These are phyloP conservation scores for Chrysoporthe austroafricana DNA, from an alignment of 2,329 filamentous ascomycete genomes.

Conservation along the genomic window DNA sequence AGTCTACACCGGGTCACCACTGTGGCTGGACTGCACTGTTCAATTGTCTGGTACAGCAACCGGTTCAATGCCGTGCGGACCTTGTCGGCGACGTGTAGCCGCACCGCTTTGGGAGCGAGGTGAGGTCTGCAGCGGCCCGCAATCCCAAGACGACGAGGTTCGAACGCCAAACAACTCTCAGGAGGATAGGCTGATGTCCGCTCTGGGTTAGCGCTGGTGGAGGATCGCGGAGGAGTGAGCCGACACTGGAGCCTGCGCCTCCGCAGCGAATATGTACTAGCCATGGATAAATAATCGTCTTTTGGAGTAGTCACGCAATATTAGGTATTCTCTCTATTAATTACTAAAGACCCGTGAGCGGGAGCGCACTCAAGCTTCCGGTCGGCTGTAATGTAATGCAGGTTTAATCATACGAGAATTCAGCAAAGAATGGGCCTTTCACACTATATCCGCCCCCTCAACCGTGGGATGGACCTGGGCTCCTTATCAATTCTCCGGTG, in stretches of 20 bases:
- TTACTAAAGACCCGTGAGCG: no score
- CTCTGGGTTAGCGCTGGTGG: conserved; percentile 3
- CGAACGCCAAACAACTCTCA: not conserved
- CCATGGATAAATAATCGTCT: not conserved
- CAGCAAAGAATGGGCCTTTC: no score
- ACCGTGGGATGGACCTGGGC: not conserved
- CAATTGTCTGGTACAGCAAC: not conserved
- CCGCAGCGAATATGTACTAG: conserved; percentile 12
- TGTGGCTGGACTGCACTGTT: not conserved
- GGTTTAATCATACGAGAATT: no score
- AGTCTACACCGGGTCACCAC: not conserved
- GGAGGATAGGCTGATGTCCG: not conserved
- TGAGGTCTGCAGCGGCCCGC: not conserved
- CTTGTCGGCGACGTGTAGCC: not conserved
- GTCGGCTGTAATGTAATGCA: no score
- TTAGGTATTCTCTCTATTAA: no score
- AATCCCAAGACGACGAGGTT: not conserved
- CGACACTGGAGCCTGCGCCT: not conserved
- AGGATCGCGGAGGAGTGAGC: not conserved
- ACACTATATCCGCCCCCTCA: no score
- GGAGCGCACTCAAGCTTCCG: no score
- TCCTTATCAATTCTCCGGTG: not conserved
- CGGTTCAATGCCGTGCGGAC: not conserved
- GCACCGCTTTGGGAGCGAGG: not conserved
- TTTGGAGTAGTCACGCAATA: no score